Base-by-base conservation (phyloP, 768 basidiomycete genomes). In the Brasilioporus rufonigricans region DNA sequence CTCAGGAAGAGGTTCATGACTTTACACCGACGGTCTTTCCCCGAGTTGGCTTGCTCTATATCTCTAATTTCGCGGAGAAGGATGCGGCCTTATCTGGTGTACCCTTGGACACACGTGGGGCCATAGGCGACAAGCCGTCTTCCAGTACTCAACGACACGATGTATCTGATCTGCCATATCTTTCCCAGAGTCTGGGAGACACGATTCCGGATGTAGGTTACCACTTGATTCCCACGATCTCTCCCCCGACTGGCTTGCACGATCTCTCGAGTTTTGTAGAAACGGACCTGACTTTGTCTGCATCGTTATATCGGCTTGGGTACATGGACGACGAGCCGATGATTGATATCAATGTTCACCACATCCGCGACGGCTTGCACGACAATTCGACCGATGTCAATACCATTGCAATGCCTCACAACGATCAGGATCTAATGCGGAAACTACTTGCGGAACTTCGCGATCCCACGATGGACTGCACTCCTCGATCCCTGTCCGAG, bases 361-460 rank as follows among this genome's bases (percentile, higher is more conserved):
- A 46, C 45, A 19, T 16, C 3, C 19, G 6, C 38, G 48, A 57
- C 4, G n/a, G n/a, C 29, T 36, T 36, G 5, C 44, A 5, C 23
- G 23, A 16, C 12, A 3, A 1, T 29, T n/a, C 29, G 27, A n/a
- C 2, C 14, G 23, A 46, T 18, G 12, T 6, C 19, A 33, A 53
- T 12, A n/a, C 10, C 10, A 21, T 24, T 14, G 1, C 35, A 12
- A 21, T n/a, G 5, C 14, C 44, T 36, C 26, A 48, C 11, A 48
- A 43, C 6, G 48, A 45, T 5, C 6, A 3, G 19, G 51, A 58
- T n/a, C 13, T 59, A 5, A 66, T 66, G 59, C 50, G 45, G 4
- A 49, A 21, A 29, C 38, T 67, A 5, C 60, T 64, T 16, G 40
- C 33, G 19, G 53, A 53, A 14, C 57, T 65, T 19, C 52, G 62